Conservation (phyloP, 225 moss, liverwort and hornwort species). For the Polytrichum formosum region DNA sequence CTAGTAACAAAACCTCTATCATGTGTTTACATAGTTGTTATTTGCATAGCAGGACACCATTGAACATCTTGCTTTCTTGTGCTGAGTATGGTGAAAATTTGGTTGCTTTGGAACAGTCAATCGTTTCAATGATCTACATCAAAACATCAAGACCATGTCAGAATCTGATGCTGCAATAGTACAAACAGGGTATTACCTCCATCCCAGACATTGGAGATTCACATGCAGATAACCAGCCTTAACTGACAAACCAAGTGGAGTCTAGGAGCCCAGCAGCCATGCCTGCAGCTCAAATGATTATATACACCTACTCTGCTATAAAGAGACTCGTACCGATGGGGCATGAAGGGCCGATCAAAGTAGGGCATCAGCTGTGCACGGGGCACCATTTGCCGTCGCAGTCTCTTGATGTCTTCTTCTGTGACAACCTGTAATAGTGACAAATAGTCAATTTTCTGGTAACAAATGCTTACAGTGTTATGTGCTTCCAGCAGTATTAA, state of each 20-base stretch:
- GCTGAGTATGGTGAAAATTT: slow-evolving; percentile 60
- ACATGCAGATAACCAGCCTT: no score
- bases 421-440: no score
- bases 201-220: neutral
- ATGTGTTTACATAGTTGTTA: neutral
- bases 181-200: neutral
- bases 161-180: no score
- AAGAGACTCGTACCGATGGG: no score
- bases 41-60: slow-evolving; percentile 4
- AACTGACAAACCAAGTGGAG: neutral
- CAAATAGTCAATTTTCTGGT: neutral
- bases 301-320: no score
- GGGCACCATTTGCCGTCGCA: no score
- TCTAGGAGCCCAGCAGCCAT: no score
- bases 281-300: no score
- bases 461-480: no score
- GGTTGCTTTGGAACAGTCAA: slow-evolving; percentile 85
- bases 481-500: neutral
- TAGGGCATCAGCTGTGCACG: no score
- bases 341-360: no score
- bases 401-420: no score
- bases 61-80: slow-evolving; percentile 66
- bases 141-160: neutral
- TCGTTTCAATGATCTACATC: slow-evolving; percentile 10
- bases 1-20: neutral